These are phyloP conservation scores for Inonotus hispidus DNA, from an alignment of 1,284 basidiomycete species.

Conservation along the genomic window DNA sequence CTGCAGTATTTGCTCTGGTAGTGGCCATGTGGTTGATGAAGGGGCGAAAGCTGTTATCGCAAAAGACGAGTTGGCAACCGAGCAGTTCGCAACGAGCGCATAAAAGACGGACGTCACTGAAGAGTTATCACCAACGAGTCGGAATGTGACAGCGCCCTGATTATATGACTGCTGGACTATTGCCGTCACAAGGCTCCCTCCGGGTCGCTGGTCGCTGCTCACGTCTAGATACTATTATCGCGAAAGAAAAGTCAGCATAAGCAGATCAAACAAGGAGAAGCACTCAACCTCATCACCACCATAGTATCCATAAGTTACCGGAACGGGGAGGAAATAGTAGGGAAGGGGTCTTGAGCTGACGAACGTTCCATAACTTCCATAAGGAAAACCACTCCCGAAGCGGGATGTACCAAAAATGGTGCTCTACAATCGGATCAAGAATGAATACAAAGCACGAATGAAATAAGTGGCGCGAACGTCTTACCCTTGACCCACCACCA, in stretches of 20 bases:
- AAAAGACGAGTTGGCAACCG: slow-evolving; percentile 19
- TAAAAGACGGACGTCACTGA: slow-evolving; percentile 23
- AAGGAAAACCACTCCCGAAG: slow-evolving; percentile 19
- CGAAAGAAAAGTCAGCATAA: slow-evolving; percentile 2
- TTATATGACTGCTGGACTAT: slow-evolving; percentile 15
- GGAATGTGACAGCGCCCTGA: slow-evolving; percentile 22
- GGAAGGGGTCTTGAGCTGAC: slow-evolving; percentile 13
- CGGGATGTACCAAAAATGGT: slow-evolving; percentile 16
- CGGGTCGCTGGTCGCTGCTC: slow-evolving; percentile 20
- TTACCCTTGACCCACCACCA: slow-evolving; percentile 16
- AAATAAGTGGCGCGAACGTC: background rate
- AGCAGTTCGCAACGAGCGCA: slow-evolving; percentile 23
- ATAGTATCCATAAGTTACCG: slow-evolving; percentile 21
- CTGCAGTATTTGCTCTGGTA: slow-evolving; percentile 26
- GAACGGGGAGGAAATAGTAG: slow-evolving; percentile 25
- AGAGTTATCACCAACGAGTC: slow-evolving; percentile 23
- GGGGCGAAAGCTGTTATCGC: slow-evolving; percentile 10
- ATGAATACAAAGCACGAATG: background rate
- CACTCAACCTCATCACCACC: slow-evolving; percentile 22
- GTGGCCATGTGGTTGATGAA: slow-evolving; percentile 10
- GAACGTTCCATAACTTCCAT: slow-evolving; percentile 13
- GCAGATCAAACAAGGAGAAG: background rate
- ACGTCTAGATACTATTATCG: slow-evolving; percentile 20
- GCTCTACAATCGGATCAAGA: slow-evolving; percentile 3
- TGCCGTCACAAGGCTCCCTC: slow-evolving; percentile 19